A percentile compares a stretch with the other conserved stretches of the same genome.
phyloP scores from a whole-genome alignment of 257 asterid species.

The Nicotiana obtusifolia region DNA sequence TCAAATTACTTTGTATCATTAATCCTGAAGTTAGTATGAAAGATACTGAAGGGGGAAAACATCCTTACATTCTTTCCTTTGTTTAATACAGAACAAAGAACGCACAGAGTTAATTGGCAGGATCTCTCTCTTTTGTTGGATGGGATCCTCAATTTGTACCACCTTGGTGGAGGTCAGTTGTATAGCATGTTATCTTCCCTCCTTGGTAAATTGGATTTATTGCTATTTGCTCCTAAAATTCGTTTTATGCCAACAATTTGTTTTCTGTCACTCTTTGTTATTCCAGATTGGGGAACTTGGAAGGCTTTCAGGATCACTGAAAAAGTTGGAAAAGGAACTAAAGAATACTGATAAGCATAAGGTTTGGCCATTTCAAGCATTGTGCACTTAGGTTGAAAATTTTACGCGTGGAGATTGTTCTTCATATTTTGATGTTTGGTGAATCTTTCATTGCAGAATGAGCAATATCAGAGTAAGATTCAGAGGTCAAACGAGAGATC shows the following conservation, averaged over 20 bases:
- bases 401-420: background rate
- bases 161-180: constrained; percentile 68
- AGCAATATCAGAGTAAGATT: constrained; percentile 50
- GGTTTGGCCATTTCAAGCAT: constrained; percentile 34
- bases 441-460: constrained; percentile 43
- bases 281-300: constrained; percentile 74
- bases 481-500: constrained; percentile 78
- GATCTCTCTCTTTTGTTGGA: constrained; percentile 83
- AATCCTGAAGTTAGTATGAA: background rate
- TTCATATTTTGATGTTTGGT: constrained; percentile 7
- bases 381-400: background rate
- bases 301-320: constrained; percentile 75
- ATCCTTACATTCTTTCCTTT: background rate
- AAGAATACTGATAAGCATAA: constrained; percentile 55
- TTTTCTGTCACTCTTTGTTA: constrained; percentile 8
- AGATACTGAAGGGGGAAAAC: background rate
- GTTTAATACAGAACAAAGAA: constrained; percentile 65
- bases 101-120: constrained; percentile 69
- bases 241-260: background rate
- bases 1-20: background rate
- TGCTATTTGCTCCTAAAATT: background rate
- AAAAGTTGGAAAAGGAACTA: constrained; percentile 68
- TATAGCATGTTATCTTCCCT: background rate
- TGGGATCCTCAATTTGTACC: constrained; percentile 69
- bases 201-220: background rate